phyloP scores from a whole-genome alignment of 2,329 filamentous ascomycete species.

The Fusarium torulosum region DNA sequence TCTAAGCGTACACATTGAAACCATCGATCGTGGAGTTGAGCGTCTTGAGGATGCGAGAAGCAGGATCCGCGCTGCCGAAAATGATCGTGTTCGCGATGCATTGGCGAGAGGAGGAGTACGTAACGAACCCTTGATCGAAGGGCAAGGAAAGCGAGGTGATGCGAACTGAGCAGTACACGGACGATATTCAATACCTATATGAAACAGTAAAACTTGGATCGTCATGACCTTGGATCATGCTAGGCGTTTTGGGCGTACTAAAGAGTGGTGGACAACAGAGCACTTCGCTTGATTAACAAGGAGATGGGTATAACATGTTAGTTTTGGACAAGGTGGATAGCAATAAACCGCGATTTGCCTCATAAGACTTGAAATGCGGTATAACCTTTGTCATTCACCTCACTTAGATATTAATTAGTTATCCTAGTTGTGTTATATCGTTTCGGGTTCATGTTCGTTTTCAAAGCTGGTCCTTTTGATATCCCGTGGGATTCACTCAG shows the following conservation, averaged over 20 bases:
- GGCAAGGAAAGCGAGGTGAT: slow-evolving; percentile 24
- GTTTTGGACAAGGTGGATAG: neutral
- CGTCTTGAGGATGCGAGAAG: slow-evolving; percentile 74
- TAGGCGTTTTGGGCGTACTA: slow-evolving; percentile 25
- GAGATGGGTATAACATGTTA: neutral
- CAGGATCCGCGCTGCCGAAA: slow-evolving; percentile 69
- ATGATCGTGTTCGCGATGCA: slow-evolving; percentile 67
- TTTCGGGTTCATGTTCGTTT: neutral
- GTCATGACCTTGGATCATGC: slow-evolving; percentile 8
- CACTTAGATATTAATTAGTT: neutral
- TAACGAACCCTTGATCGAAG: slow-evolving; percentile 58
- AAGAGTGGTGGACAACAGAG: slow-evolving; percentile 5
- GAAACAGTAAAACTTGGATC: neutral
- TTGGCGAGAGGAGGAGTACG: slow-evolving; percentile 60
- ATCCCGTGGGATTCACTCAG: neutral
- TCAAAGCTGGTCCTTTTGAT: neutral
- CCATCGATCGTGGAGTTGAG: slow-evolving; percentile 79
- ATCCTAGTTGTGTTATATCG: neutral
- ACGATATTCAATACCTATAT: neutral
- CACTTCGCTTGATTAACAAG: neutral
- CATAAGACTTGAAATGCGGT: neutral
- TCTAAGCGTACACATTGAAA: slow-evolving; percentile 79
- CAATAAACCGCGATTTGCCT: neutral
- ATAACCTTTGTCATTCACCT: neutral
- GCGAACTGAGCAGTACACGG: neutral